These are phyloP conservation scores for Fusarium denticulatum DNA, from an alignment of 2,329 filamentous ascomycete species.

Conservation along the genomic window DNA sequence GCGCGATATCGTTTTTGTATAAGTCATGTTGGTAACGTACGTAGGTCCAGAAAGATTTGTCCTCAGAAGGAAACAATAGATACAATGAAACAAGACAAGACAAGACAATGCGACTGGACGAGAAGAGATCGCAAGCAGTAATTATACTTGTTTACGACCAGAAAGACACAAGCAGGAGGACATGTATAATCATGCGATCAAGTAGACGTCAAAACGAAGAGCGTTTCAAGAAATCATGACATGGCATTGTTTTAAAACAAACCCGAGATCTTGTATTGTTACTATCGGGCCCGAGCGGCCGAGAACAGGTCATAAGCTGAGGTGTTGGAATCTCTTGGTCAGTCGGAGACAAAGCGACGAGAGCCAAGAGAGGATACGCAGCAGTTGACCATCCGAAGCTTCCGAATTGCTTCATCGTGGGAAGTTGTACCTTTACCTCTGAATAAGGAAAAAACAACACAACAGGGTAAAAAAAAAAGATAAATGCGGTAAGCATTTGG, in stretches of 20 bases:
- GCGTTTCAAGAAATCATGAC: slow-evolving; percentile 28
- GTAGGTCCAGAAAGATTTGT: background rate
- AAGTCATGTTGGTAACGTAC: background rate
- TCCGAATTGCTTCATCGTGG: slow-evolving; percentile 44
- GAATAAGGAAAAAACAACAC: background rate
- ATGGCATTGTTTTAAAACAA: slow-evolving; percentile 24
- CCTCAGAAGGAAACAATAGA: background rate
- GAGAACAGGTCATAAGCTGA: background rate
- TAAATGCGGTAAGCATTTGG: slow-evolving; percentile 23
- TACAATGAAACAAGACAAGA: background rate
- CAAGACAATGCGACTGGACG: background rate
- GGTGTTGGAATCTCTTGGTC: background rate
- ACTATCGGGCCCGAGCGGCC: background rate
- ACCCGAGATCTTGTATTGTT: background rate
- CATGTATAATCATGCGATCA: slow-evolving; percentile 13
- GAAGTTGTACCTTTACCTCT: background rate
- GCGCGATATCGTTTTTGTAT: background rate
- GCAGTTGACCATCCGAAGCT: slow-evolving; percentile 31
- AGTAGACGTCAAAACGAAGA: background rate
- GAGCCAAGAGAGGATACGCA: slow-evolving; percentile 13
- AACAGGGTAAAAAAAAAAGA: background rate
- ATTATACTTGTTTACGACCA: background rate
- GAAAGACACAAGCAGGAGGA: background rate
- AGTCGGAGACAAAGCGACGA: slow-evolving; percentile 2
- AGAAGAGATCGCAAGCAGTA: background rate